Evolutionary conservation across 352 stramenopile species (phyloP), one percentile per base, ranked within the genome.

Genomic region (Phytophthora pluvialis): DNA sequence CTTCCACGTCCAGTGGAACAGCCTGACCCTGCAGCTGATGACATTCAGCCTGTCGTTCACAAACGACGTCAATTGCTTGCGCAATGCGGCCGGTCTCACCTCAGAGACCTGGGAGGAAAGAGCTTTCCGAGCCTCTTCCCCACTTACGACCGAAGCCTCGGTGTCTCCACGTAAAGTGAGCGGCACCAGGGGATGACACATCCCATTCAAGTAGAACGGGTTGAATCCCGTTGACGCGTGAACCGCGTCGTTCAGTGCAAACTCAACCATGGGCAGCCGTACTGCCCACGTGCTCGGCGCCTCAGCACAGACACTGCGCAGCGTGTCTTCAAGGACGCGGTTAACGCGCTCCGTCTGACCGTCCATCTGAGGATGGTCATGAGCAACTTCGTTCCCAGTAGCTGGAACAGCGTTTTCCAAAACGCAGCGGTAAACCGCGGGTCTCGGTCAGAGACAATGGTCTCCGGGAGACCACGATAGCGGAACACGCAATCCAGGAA

Each of bases 401-500:
- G 32, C 1, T 25, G 8, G n/a, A 75, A 75, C n/a, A 67, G 33
- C 15, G 35, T 18, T 15, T 35, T 1, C 54, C 58, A 21, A 72
- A 55, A 68, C 4, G 16, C 21, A 26, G 48, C 53, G 3, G 40
- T 63, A 29, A 76, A 61, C 6, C 54, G 47, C 11, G 46, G 13
- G 40, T 65, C 48, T 36, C 47, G 25, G 11, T 70, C 32, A 0
- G 47, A 60, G 32, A 58, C 54, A 29, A 61, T 44, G 7, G 63
- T 54, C 33, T 46, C 21, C 0, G 54, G 64, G 1, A 83, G 18
- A 7, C 60, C 53, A n/a, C 72, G 67, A 12, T 53, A 53, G 1
- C 51, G 47, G 15, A 76, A 75, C 0, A 72, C 58, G 15, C n/a
- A 25, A 28, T 78, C 64, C 0, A 83, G 1, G 32, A 78, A 80